Evolutionary conservation across 192 early-diverging fungal species (phyloP).

Genomic region (Funneliformis geosporum): DNA sequence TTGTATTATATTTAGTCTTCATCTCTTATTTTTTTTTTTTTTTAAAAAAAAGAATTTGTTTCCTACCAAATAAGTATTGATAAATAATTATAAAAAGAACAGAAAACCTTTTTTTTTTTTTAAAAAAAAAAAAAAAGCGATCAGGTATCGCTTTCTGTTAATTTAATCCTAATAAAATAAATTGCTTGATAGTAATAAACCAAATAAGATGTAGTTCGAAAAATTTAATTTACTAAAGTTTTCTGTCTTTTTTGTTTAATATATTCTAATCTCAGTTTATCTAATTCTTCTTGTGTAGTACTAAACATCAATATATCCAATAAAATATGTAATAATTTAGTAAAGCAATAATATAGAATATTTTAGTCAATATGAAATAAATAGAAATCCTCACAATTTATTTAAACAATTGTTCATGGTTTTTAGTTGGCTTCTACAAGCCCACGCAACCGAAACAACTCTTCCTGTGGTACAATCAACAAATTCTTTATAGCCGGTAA

Average conservation of each 20-base stretch:
- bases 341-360: not conserved
- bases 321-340: not conserved
- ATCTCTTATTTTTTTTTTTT: no score
- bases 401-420: conserved; percentile 4
- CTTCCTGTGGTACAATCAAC: conserved; percentile 3
- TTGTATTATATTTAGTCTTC: no score
- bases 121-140: no score
- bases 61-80: no score
- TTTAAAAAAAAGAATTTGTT: no score
- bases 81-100: no score
- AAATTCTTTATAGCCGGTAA: not conserved
- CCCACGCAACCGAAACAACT: not conserved
- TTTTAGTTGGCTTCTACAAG: not conserved
- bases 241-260: not conserved
- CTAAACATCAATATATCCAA: not conserved
- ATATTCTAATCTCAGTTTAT: conserved; percentile 6
- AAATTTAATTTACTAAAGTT: not conserved
- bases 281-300: conserved; percentile 11
- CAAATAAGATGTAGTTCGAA: no score
- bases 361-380: not conserved
- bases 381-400: not conserved
- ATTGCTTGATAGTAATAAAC: no score
- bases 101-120: no score
- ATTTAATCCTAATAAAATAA: no score
- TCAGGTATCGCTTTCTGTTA: no score